Conservation (phyloP, 768 basidiomycete genomes). For the Mycena venus region DNA sequence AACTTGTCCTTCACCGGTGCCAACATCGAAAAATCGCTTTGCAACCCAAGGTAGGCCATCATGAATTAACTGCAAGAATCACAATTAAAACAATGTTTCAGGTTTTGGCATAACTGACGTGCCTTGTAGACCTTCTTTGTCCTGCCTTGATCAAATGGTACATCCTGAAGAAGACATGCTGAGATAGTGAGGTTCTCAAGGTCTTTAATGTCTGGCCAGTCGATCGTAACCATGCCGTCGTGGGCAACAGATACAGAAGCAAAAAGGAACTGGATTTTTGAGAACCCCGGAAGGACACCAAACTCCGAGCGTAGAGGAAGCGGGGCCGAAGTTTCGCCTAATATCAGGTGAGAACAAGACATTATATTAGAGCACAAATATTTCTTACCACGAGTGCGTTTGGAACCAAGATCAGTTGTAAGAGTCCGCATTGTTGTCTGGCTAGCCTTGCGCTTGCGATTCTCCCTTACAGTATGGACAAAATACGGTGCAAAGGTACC, state of each 20-base stretch:
- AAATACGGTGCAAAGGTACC: conserved; percentile 7
- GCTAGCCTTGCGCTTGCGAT: neutral
- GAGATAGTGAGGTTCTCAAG: neutral
- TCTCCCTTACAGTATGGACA: conserved; percentile 2
- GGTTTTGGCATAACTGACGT: neutral
- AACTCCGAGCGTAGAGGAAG: neutral
- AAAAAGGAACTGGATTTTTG: conserved; percentile 1
- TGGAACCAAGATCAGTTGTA: neutral
- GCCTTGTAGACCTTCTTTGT: conserved; percentile 9
- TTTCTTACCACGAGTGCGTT: conserved; percentile 4
- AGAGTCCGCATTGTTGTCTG: neutral
- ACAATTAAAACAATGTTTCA: no score
- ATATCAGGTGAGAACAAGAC: no score
- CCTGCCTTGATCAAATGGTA: conserved; percentile 1
- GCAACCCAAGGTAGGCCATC: conserved; percentile 13
- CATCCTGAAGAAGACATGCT: neutral
- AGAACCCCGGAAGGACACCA: neutral
- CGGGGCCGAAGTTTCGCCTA: neutral
- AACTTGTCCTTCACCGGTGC: neutral
- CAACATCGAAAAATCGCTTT: conserved; percentile 1
- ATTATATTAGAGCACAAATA: no score
- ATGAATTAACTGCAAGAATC: neutral
- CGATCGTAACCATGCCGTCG: neutral
- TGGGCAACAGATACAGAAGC: conserved; percentile 5
- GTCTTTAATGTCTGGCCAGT: neutral